Evolutionary conservation across 257 asterid genomes (phyloP).

Genomic region (Solanum dulcamara): DNA sequence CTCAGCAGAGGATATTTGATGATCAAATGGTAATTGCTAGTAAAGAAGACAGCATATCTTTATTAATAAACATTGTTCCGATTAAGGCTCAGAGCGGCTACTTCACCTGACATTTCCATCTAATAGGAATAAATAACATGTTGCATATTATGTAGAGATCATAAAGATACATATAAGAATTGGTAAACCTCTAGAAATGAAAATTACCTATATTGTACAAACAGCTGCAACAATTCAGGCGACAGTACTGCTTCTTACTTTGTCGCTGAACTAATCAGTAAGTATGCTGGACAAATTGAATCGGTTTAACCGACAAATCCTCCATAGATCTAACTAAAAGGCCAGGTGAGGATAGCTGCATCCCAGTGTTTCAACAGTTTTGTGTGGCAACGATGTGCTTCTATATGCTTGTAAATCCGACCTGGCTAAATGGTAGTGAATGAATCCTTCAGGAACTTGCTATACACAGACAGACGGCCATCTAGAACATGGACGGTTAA

Average conservation of each 20-base stretch:
- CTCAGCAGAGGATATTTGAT: neutral
- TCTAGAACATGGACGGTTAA: neutral
- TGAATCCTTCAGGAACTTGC: neutral
- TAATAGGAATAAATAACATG: neutral
- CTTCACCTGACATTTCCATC: neutral
- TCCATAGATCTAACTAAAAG: neutral
- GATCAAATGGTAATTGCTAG: neutral
- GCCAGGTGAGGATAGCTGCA: neutral
- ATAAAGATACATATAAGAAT: neutral
- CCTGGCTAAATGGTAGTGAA: neutral
- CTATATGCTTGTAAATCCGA: neutral
- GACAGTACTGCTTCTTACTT: neutral
- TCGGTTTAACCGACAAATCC: neutral
- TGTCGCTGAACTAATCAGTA: neutral
- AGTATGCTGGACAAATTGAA: neutral
- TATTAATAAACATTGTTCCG: neutral
- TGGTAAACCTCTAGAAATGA: neutral
- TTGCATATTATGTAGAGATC: neutral
- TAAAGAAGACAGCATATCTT: neutral
- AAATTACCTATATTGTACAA: slow-evolving; percentile 2
- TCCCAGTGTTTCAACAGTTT: neutral
- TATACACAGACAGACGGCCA: neutral
- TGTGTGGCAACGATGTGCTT: neutral
- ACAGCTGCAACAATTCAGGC: neutral
- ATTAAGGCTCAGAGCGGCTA: neutral